phyloP scores from a whole-genome alignment of 306 rosid species.

The Prunus kanzakura region DNA sequence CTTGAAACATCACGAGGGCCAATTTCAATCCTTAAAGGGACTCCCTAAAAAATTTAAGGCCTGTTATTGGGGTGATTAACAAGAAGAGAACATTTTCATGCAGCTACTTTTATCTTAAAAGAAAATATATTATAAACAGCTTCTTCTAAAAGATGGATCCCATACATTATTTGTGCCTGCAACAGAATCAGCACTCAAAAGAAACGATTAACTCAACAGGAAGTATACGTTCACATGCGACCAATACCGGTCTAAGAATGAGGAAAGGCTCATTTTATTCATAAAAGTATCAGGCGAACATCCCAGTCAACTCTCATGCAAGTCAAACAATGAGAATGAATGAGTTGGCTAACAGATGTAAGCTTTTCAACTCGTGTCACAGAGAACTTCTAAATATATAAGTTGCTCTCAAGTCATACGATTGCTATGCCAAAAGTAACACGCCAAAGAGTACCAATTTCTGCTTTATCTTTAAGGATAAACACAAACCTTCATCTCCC shows the following conservation, averaged over 20 bases:
- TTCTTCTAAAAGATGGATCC: background rate
- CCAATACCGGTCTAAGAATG: background rate
- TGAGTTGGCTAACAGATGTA: background rate
- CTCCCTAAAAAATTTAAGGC: constrained; percentile 61
- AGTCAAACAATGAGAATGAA: background rate
- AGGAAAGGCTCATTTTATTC: background rate
- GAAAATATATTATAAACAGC: background rate
- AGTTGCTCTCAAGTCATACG: background rate
- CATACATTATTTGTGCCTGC: background rate
- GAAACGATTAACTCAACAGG: background rate
- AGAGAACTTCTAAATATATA: background rate
- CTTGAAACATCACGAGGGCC: constrained; percentile 95
- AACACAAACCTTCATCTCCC: constrained; percentile 93
- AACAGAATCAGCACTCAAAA: background rate
- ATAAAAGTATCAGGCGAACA: background rate
- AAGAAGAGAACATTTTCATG: background rate
- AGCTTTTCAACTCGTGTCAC: background rate
- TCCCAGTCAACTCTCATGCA: background rate
- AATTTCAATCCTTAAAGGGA: constrained; percentile 92
- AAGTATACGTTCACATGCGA: background rate
- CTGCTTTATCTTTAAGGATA: constrained; percentile 6
- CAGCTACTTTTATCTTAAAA: background rate
- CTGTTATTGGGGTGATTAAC: constrained; percentile 6
- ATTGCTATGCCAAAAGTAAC: constrained; percentile 5
- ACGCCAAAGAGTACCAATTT: background rate